Evolutionary conservation across 805 yeast genomes (phyloP).

Genomic region (Candida dendrica): DNA sequence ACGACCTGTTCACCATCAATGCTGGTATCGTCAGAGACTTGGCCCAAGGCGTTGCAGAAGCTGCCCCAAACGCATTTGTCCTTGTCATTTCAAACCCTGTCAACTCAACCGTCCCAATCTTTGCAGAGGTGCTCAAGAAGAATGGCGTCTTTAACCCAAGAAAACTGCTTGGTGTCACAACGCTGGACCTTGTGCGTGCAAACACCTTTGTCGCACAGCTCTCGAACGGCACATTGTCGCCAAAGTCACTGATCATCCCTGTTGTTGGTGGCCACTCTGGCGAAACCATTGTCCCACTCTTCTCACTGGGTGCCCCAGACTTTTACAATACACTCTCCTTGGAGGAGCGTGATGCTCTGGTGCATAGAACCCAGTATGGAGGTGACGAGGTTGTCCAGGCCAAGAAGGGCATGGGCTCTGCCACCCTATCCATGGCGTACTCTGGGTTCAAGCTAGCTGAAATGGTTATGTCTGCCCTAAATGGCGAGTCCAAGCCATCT

Average conservation of each 20-base stretch:
- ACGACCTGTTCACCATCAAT: conserved; percentile 76
- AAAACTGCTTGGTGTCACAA: conserved; percentile 78
- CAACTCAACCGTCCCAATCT: conserved; percentile 79
- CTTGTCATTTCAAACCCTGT: conserved; percentile 75
- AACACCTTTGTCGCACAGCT: conserved; percentile 42
- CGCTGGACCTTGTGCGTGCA: conserved; percentile 71
- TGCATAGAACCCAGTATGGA: conserved; percentile 77
- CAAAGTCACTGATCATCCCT: conserved; percentile 37
- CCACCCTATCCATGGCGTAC: conserved; percentile 81
- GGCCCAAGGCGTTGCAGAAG: conserved; percentile 60
- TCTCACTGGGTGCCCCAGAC: conserved; percentile 44
- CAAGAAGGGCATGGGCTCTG: conserved; percentile 78
- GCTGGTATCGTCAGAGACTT: conserved; percentile 76
- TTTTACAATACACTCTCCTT: conserved; percentile 37
- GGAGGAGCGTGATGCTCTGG: conserved; percentile 47
- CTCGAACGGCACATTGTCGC: conserved; percentile 7
- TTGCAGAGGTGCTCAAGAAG: conserved; percentile 68
- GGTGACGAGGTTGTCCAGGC: conserved; percentile 88
- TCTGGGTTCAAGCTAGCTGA: conserved; percentile 75
- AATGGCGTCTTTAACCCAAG: conserved; percentile 69
- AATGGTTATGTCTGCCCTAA: conserved; percentile 49
- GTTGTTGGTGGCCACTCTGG: conserved; percentile 89
- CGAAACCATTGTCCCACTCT: conserved; percentile 71
- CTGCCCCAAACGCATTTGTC: conserved; percentile 62
- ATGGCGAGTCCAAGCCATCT: conserved; percentile 36